A percentile compares a stretch with the other conserved stretches of the same genome.
Conservation (phyloP, 176 grass and related monocot genomes). For the Oryza glumipatula region DNA sequence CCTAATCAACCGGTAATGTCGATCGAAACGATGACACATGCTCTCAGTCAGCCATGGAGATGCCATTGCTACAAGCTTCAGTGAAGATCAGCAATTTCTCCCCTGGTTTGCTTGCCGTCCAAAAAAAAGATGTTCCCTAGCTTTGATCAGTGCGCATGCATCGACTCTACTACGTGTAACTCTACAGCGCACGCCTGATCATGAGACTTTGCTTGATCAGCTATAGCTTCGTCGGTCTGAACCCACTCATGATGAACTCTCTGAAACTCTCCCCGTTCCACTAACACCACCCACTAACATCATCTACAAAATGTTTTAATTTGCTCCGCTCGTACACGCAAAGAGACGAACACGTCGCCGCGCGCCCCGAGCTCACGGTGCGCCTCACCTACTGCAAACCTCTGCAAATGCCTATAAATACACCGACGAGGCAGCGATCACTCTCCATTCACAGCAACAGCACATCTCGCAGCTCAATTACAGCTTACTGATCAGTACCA, state of each 20-base stretch:
- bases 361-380: too few relatives aligned
- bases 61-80: neutral
- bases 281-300: conserved; percentile 36
- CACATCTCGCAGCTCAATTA: neutral
- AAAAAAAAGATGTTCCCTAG: neutral
- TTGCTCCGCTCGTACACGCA: neutral
- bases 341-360: conserved; percentile 19
- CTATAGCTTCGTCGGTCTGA: neutral
- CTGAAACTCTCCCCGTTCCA: neutral
- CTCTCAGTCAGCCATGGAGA: neutral
- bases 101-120: neutral
- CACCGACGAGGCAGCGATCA: neutral
- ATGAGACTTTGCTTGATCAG: neutral
- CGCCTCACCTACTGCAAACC: neutral
- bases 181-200: neutral
- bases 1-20: neutral
- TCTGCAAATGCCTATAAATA: conserved; percentile 4
- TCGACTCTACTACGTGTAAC: conserved; percentile 29
- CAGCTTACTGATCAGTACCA: too few relatives aligned
- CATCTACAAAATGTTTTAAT: neutral
- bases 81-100: neutral
- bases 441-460: neutral
- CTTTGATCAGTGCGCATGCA: conserved; percentile 9
- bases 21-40: conserved; percentile 8
- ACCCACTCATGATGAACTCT: neutral